Conservation (phyloP, 2,329 filamentous ascomycete genomes). For the Microsporum ferrugineum region DNA sequence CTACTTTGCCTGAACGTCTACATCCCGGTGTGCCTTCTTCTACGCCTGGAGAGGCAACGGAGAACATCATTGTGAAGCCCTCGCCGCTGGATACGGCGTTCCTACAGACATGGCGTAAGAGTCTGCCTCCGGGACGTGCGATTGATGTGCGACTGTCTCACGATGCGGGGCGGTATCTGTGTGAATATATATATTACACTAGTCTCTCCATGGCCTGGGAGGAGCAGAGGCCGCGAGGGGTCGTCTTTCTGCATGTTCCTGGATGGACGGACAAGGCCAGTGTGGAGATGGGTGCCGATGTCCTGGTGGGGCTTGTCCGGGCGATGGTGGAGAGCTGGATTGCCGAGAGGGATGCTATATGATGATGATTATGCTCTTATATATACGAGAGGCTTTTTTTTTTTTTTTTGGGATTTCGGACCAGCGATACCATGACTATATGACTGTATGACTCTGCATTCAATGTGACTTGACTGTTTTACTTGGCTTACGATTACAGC, state of each 20-base stretch:
- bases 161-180: constrained; percentile 62
- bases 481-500: too few species aligned
- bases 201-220: constrained; percentile 42
- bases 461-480: too few species aligned
- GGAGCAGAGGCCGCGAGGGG: constrained; percentile 30
- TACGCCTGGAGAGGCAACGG: not conserved
- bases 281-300: constrained; percentile 29
- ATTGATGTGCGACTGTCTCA: constrained; percentile 48
- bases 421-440: too few species aligned
- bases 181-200: constrained; percentile 67
- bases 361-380: too few species aligned
- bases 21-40: constrained; percentile 33
- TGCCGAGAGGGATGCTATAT: not conserved
- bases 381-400: too few species aligned
- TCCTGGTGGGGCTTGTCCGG: constrained; percentile 35
- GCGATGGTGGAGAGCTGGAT: constrained; percentile 11
- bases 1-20: constrained; percentile 41
- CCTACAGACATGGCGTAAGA: constrained; percentile 24
- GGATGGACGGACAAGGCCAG: constrained; percentile 42
- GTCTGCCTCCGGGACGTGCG: constrained; percentile 3
- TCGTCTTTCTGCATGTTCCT: constrained; percentile 64
- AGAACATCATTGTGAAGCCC: constrained; percentile 8
- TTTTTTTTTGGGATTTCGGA: too few species aligned
- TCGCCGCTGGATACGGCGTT: constrained; percentile 27
- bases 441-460: too few species aligned